Conservation (phyloP, 257 asterid genomes). For the Solanum sejunctum region DNA sequence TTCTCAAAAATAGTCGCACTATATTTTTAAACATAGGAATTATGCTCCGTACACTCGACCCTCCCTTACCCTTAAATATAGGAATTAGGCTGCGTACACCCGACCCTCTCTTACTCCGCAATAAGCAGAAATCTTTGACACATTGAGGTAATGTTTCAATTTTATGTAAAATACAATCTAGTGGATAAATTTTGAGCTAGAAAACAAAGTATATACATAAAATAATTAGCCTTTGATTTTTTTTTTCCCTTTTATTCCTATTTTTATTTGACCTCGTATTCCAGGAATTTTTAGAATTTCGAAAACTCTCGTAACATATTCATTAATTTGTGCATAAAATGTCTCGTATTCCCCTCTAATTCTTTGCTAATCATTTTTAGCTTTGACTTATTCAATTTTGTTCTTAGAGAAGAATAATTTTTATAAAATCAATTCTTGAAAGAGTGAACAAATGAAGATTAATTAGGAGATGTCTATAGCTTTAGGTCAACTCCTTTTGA, state of each 20-base stretch:
- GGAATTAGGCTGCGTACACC: too few relatives aligned
- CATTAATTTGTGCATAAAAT: neutral
- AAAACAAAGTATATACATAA: neutral
- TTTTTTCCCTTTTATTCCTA: neutral
- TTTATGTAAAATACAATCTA: too few relatives aligned
- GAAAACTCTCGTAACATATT: neutral
- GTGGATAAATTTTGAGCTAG: neutral
- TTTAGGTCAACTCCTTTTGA: slow-evolving; percentile 34
- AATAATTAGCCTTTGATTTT: neutral
- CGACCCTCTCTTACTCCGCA: too few relatives aligned
- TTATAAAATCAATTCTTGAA: neutral
- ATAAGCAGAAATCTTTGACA: too few relatives aligned
- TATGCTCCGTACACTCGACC: too few relatives aligned
- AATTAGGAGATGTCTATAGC: slow-evolving; percentile 13
- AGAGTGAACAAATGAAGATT: neutral
- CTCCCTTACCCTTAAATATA: too few relatives aligned
- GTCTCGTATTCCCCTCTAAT: slow-evolving; percentile 17
- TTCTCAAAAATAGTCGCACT: too few relatives aligned
- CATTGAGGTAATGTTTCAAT: too few relatives aligned
- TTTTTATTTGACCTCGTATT: neutral
- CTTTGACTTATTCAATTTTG: slow-evolving; percentile 15
- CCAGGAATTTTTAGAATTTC: neutral
- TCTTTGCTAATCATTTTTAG: slow-evolving; percentile 27
- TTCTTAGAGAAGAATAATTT: neutral
- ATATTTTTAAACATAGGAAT: too few relatives aligned